Evolutionary conservation across 2,329 filamentous ascomycete species (phyloP), one percentile per base, ranked within the genome.

Genomic region (Aureobasidium sp.): DNA sequence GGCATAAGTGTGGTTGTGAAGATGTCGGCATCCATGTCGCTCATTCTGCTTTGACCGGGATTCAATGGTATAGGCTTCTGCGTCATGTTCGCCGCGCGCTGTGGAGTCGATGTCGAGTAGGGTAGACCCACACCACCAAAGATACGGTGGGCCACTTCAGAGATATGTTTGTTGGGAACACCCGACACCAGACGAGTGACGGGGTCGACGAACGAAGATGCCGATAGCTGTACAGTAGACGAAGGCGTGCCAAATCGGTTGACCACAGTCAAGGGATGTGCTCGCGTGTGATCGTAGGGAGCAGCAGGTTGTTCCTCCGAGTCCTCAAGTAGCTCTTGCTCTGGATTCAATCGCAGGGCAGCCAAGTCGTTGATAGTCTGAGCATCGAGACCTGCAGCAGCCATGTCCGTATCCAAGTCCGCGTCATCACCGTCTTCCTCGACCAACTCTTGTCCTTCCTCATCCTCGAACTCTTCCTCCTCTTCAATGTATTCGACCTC

Each of bases 61-160:
- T 85, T 80, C 48, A 92, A 74, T 1, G 83, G 80, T 31, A 92
- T 84, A 0, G 84, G 79, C 64, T 82, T 84, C 77, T 90, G 88
- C 17, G 82, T 80, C 36, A 82, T 76, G 36, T 76, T 82, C 69
- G 76, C 83, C 68, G 76, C 82, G 17, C 67, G 72, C 2, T 80
- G 75, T 0, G 89, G 87, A 2, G 89, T 92, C 1, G 86, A 82
- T 0, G 89, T 86, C 1, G 91, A 95, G 70, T 88, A 81, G 3
- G 92, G 92, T 17, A 97, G 78, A 0, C 86, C 84, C 3, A 76
- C 75, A 0, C 93, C 93, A 47, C 92, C 93, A 71, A 96, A 93
- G 0, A 84, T 80, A 47, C 80, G 82, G 67, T 90, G 84, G 0
- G 92, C 89, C 1, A 88, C 82, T 62, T 87, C 82, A 37, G 81